These are phyloP conservation scores for Trichoderma semiorbis DNA, from an alignment of 2,329 filamentous ascomycete genomes.

Conservation along the genomic window DNA sequence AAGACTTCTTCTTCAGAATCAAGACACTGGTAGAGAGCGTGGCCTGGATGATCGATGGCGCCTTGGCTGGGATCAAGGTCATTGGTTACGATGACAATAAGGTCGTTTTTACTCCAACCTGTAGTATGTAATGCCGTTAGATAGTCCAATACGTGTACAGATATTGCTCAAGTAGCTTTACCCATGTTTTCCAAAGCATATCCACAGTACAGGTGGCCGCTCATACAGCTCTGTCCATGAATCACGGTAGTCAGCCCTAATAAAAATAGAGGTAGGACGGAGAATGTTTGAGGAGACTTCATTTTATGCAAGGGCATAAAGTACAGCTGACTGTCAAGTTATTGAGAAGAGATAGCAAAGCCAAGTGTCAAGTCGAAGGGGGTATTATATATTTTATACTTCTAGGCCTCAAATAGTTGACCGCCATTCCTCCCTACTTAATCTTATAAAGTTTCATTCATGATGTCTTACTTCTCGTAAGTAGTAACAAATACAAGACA, in stretches of 20 bases:
- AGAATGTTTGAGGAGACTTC: neutral
- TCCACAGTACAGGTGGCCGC: neutral
- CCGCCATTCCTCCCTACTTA: neutral
- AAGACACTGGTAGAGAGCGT: neutral
- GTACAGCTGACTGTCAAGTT: neutral
- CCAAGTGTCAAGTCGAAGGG: neutral
- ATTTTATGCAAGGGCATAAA: neutral
- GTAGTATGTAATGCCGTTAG: neutral
- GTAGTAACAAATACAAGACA: neutral
- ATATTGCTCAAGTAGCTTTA: neutral
- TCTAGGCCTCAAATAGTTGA: neutral
- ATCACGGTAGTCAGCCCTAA: neutral
- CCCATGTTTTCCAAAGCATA: neutral
- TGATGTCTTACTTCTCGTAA: neutral
- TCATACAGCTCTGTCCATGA: neutral
- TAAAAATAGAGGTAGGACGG: neutral
- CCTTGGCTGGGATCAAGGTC: neutral
- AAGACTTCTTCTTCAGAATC: neutral
- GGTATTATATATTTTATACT: neutral
- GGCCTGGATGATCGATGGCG: neutral
- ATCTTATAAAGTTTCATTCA: neutral
- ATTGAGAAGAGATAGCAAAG: neutral
- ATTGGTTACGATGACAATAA: neutral
- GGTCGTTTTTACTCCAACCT: neutral
- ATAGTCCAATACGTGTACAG: neutral